A percentile compares a stretch with the other conserved stretches of the same genome.
Evolutionary conservation across 805 yeast genomes (phyloP).

Genomic region (Lipomyces starkeyi): DNA sequence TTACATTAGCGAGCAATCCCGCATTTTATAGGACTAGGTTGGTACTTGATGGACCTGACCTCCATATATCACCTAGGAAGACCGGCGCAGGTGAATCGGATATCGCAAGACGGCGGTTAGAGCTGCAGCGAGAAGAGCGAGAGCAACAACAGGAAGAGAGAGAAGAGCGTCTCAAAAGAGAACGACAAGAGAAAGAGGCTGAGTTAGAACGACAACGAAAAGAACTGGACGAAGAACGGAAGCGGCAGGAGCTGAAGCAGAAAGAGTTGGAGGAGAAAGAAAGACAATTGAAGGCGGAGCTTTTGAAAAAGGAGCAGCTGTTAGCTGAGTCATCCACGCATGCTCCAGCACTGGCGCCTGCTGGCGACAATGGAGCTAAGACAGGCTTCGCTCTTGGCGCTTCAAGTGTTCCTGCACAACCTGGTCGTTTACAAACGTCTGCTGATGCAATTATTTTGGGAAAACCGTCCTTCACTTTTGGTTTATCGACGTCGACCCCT

Average conservation of each 20-base stretch:
- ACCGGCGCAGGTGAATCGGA: constrained; percentile 29
- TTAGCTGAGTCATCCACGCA: background rate
- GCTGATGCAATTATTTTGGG: background rate
- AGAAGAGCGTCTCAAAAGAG: constrained; percentile 18
- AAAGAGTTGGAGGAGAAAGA: constrained; percentile 18
- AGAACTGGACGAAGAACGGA: constrained; percentile 27
- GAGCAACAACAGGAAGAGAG: constrained; percentile 24
- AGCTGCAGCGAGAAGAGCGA: constrained; percentile 22
- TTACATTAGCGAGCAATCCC: constrained; percentile 9
- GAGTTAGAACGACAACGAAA: constrained; percentile 25
- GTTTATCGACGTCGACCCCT: background rate
- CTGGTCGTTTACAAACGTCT: background rate
- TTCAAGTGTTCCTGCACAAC: background rate
- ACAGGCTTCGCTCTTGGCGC: background rate
- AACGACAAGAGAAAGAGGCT: constrained; percentile 17
- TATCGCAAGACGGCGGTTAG: constrained; percentile 28
- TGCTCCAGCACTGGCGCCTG: background rate
- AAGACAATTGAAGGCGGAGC: constrained; percentile 11
- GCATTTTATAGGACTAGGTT: background rate
- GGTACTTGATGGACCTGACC: constrained; percentile 4
- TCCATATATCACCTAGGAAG: constrained; percentile 18
- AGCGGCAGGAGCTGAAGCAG: constrained; percentile 19
- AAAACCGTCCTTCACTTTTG: background rate
- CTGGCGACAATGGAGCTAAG: background rate
- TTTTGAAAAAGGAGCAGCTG: constrained; percentile 5